These are phyloP conservation scores for Senna tora DNA, from an alignment of 306 rosid genomes.

Conservation along the genomic window DNA sequence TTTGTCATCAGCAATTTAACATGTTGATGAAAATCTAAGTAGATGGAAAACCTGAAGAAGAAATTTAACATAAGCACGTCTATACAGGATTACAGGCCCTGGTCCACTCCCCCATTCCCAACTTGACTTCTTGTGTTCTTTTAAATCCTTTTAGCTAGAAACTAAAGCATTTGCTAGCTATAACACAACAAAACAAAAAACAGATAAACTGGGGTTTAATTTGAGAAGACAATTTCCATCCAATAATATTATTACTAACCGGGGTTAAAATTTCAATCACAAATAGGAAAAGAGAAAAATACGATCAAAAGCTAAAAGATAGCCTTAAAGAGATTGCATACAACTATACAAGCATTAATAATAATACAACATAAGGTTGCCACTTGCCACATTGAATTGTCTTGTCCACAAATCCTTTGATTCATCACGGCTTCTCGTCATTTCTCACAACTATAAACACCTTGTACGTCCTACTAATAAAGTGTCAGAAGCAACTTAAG, in stretches of 20 bases:
- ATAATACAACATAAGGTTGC: constrained; percentile 18
- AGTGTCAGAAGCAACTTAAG: constrained; percentile 28
- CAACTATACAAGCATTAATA: constrained; percentile 5
- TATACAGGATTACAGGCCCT: constrained; percentile 23
- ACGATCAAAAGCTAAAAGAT: constrained; percentile 22
- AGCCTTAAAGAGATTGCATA: constrained; percentile 15
- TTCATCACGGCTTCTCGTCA: constrained; percentile 40
- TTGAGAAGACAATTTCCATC: background rate
- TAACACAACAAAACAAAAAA: constrained; percentile 34
- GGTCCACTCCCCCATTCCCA: constrained; percentile 54
- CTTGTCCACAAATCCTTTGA: constrained; percentile 39
- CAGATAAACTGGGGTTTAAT: background rate
- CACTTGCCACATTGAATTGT: constrained; percentile 32
- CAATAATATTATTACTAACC: background rate
- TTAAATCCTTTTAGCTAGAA: constrained; percentile 16
- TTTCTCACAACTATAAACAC: background rate
- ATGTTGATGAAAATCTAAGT: constrained; percentile 35
- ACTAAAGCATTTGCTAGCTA: constrained; percentile 26
- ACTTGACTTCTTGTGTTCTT: constrained; percentile 14
- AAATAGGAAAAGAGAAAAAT: constrained; percentile 34
- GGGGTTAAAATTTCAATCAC: constrained; percentile 45
- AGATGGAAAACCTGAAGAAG: constrained; percentile 29
- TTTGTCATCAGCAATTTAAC: constrained; percentile 36
- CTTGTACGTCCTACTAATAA: constrained; percentile 10
- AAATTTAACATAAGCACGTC: constrained; percentile 34